Evolutionary conservation across 179 eudicot genomes (phyloP).

Genomic region (Actinidia arguta): DNA sequence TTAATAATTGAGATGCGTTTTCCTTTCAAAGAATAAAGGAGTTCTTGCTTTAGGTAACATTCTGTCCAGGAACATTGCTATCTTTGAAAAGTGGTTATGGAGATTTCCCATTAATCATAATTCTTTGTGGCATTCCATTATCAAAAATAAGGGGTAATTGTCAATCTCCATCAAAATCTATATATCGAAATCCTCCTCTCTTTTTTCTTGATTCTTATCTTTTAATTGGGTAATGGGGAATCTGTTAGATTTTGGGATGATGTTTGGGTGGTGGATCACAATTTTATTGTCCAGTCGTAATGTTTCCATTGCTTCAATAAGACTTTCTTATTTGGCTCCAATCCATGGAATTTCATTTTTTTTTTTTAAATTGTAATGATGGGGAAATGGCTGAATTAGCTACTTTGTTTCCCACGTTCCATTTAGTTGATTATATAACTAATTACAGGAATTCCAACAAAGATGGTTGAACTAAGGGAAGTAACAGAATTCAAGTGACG

Average conservation of each 20-base stretch:
- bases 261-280: not conserved
- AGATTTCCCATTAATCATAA: not conserved
- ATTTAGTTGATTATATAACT: not conserved
- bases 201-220: not conserved
- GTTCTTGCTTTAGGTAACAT: not conserved
- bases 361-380: not conserved
- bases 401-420: not conserved
- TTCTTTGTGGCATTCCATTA: not conserved
- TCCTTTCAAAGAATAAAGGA: not conserved
- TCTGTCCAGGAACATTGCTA: not conserved
- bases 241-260: not conserved
- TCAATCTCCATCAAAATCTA: not conserved
- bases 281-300: not conserved
- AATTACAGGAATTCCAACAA: too few species aligned
- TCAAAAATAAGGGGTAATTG: not conserved
- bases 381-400: not conserved
- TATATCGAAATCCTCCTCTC: not conserved
- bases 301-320: not conserved
- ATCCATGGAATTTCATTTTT: not conserved
- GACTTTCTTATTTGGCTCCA: not conserved
- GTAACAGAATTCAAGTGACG: too few species aligned
- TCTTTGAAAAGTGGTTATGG: not conserved
- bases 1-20: not conserved
- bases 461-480: too few species aligned
- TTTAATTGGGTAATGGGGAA: not conserved